Base-by-base conservation (phyloP, 2,329 filamentous ascomycete genomes). In the Bipolaris oryzae region DNA sequence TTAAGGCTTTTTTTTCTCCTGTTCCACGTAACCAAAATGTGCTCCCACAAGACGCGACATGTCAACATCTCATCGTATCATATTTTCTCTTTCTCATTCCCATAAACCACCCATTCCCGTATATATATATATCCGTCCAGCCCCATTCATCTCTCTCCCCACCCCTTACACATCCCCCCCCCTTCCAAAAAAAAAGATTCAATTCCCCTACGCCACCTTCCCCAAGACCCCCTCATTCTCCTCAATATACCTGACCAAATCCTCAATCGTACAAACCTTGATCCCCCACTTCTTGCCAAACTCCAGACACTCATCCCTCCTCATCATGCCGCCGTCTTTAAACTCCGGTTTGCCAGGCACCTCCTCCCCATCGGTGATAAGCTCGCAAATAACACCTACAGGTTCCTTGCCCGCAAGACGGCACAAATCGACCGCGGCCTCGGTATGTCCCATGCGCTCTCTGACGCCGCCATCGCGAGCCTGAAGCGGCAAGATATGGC, bases 221-320 rank as follows among this genome's bases (percentile, higher is more conserved):
- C 45, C 50, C 20, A 54, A 21, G 0, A 46, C 55, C 9, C 87
- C 88, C 79, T 93, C 88, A 37, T 82, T 87, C 81, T 87, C 88
- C 76, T 95, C 89, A 56, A 96, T 80, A 75, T 96, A 90, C 55
- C 81, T 82, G 25, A 94, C 89, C 78, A 99, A 77, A 77, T 94
- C 92, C 74, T 94, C 92, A 78, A 99, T 98, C 28, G 95, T 98
- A 79, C 93, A 96, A 57, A 96, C 92, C 81, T 90, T 95, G 67
- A 99, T 81, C 4, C 92, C 92, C 87, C 90, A 98, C 77, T 84
- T 87, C 77, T 87, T 87, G 25, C 92, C 95, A 83, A 99, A 99
- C 48, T 82, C 85, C 72, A 99, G 81, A 79, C 93, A 97, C 35
- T 86, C 90, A 79, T 96, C 92, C 62, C 92, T 87, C 66, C 92